Evolutionary conservation across 352 stramenopile species (phyloP), one percentile per base, ranked within the genome.

Genomic region (Thalassiosira mediterranea): DNA sequence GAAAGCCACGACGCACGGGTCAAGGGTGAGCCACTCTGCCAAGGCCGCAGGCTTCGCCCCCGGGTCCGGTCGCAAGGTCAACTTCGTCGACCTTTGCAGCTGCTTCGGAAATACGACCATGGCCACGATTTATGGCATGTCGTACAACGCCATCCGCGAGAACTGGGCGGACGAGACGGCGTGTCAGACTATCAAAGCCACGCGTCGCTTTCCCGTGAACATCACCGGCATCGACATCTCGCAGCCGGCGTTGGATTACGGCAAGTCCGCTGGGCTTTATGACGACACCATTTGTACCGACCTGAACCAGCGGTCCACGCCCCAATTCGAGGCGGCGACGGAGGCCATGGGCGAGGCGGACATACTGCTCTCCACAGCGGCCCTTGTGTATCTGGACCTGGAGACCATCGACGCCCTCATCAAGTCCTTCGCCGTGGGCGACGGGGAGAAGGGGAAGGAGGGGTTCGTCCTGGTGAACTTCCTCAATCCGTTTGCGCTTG

Each of bases 21-120:
- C 17, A 29, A 3, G 3, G 17, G 4, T 58, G 2, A 58, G 49
- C 49, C 34, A 38, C 19, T 58, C 49, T 34, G 49, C 49, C 2
- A n/a, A 5, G 25, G 49, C 49, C 4, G 49, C 49, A 63, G 23
- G 17, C 5, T 4, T 26, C 37, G 15, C n/a, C n/a, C n/a, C 44
- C 1, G 38, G 37, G n/a, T 53, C 63, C 1, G 57, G 56, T 25
- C 11, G 59, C 8, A 57, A 56, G 7, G 7, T 84, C 1, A 72
- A 76, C 21, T 73, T 76, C 48, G 56, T 84, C 0, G 75, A 84
- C 57, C 23, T 84, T 4, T 79, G 68, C 42, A 52, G 62, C 34
- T 84, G 75, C 49, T 84, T 84, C 48, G 75, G 75, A 28, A 84
- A 84, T 29, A 84, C 75, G 37, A 84, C 75, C 56, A 84, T 84